Base-by-base conservation (phyloP, 179 eudicot species). In the Heliamphora pulchella region DNA sequence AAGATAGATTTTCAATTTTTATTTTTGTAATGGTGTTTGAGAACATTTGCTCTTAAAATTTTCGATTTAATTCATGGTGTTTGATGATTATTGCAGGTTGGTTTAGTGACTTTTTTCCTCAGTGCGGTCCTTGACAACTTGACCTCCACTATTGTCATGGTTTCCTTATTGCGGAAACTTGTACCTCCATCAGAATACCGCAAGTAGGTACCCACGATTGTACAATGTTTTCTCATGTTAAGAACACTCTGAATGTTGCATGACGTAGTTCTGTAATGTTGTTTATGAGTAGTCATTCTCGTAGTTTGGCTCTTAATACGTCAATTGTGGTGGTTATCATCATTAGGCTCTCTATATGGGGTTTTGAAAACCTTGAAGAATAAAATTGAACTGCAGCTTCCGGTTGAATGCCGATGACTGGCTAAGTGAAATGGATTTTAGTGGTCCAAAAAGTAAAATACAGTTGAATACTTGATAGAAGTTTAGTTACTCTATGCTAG, bases 101-200 rank as follows among this genome's bases (percentile, higher is more conserved):
- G 98, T 76, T 89, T 93, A 81, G 96, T 95, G 75, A 91, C 98
- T 69, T 95, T 95, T 85, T 91, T 91, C 87, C 91, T 95, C 72
- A 95, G 98, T 86, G 64, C 98, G 73, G 84, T 95, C 68, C 98
- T 94, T 77, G 97, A 93, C 93, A 94, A 94, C 86, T 87, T 94
- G 89, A 94, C 98, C 78, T 88, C 96, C 74, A 95, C 98, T 51
- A 95, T 95, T 75, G 93, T 95, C 84, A 95, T 95, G 98, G 97
- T 95, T 74, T 93, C 98, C 68, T 84, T 95, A 80, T 82, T 95
- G 82, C 89, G 98, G 86, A 93, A 93, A 79, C 86, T 95, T 76
- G 91, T 93, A 59, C 97, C 98, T 62, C 91, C 92, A 79, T 92
- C 96, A 15, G 98, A 95, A 80, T 95, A 91, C 89, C 94, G 97